Base-by-base conservation (phyloP, 768 basidiomycete species). In the Lepiota brunneoincarnata region DNA sequence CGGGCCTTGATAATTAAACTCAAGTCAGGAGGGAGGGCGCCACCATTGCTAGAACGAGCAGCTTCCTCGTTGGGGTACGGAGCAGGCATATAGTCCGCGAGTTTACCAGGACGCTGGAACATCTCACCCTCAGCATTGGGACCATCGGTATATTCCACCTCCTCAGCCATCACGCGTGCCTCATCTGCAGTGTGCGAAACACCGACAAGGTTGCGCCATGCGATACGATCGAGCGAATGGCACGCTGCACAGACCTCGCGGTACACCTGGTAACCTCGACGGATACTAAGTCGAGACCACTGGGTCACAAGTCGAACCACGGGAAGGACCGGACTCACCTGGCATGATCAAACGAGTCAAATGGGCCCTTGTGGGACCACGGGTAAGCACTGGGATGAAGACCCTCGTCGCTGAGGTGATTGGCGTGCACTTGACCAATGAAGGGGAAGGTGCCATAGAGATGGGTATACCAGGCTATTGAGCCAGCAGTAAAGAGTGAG, bases 11-110 rank as follows among this genome's bases (percentile, higher is more conserved):
- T 82, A 64, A 99, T 98, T 72, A 99, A 78, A 62, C 91, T 94
- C 64, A 99, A 81, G 79, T 99, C 97, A 20, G 97, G 97, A 63
- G 97, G 97, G 26, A 95, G 83, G 54, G 95, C 93, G 75, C 97
- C 97, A 56, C 78, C 90, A 72, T 99, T 99, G 54, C 87, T 79
- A 54, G 96, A 89, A 61, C 97, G 83, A 46, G 97, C 93, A 61
- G 97, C 96, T 77, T 98, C 93, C 60, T 98, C 96, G 66, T 99
- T 99, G 60, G 95, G 84, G 75, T 99, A 99, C 39, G 97, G 93
- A 42, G 79, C 67, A 51, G 96, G 97, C 80, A 99, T 77, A 74
- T 98, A 98, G 71, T 99, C 97, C 36, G 97, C 86, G 55, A 98
- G 87, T 74, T 99, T 99, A 73, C 97, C 97, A 11, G 97, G 97